Evolutionary conservation across 2,329 filamentous ascomycete genomes (phyloP).

Genomic region (Aspergillus flavus): DNA sequence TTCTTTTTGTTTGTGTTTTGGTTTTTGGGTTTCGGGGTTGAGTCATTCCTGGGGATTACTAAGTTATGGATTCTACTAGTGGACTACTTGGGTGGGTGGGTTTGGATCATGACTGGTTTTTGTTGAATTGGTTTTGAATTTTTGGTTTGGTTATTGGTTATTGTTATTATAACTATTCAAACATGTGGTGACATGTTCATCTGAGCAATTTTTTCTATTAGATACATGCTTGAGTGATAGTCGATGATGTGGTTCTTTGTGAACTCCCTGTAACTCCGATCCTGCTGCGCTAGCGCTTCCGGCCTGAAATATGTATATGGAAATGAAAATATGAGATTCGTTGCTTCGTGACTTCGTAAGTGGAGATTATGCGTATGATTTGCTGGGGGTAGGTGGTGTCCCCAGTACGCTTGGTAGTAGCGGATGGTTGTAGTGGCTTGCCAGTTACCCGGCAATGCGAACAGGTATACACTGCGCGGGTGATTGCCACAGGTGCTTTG

Average conservation of each 20-base stretch:
- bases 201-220: neutral
- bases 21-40: too few relatives aligned
- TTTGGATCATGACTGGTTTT: too few relatives aligned
- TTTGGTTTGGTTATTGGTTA: neutral
- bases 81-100: too few relatives aligned
- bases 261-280: neutral
- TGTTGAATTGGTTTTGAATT: neutral
- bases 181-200: neutral
- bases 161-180: neutral
- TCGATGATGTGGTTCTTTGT: neutral
- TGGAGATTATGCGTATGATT: neutral
- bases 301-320: neutral
- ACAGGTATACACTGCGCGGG: constrained; percentile 24
- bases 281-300: constrained; percentile 1
- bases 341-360: neutral
- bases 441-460: constrained; percentile 21
- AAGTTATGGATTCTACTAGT: too few relatives aligned
- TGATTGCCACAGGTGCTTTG: constrained; percentile 31
- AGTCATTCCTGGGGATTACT: too few relatives aligned
- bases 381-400: neutral
- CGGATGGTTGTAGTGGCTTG: neutral
- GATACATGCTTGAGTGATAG: neutral
- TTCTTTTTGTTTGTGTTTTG: neutral
- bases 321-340: neutral
- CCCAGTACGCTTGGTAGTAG: neutral